These are phyloP conservation scores for Quercus dentata DNA, from an alignment of 306 rosid genomes.

Conservation along the genomic window DNA sequence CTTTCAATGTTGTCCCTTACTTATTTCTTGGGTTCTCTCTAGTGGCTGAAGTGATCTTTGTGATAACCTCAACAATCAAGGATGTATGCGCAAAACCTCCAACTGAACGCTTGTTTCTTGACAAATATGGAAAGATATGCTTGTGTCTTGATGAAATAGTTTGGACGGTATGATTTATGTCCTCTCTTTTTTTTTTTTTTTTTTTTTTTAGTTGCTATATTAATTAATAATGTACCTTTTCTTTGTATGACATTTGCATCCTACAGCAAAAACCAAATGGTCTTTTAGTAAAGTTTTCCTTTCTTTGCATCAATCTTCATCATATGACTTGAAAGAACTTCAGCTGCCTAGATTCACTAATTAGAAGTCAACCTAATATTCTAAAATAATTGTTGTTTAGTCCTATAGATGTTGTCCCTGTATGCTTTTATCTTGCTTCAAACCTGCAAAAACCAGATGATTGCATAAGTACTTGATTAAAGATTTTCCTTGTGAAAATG, in stretches of 20 bases:
- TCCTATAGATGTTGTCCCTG: background rate
- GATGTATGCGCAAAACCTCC: conserved; percentile 91
- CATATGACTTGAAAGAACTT: background rate
- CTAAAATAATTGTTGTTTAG: background rate
- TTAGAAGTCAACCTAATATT: background rate
- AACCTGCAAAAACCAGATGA: background rate
- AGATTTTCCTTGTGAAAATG: background rate
- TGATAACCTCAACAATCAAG: conserved; percentile 85
- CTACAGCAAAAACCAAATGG: background rate
- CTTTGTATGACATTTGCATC: background rate
- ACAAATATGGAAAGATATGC: conserved; percentile 93
- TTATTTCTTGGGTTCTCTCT: conserved; percentile 3
- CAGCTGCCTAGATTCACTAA: background rate
- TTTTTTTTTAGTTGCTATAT: conserved; percentile 2
- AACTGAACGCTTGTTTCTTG: conserved; percentile 86
- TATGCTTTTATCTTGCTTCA: background rate
- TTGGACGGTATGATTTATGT: conserved; percentile 66
- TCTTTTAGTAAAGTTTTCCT: background rate
- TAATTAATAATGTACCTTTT: background rate
- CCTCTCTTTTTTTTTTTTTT: conserved; percentile 4
- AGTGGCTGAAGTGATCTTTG: conserved; percentile 93
- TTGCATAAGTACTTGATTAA: background rate
- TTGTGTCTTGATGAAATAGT: conserved; percentile 91
- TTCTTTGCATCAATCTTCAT: too few species aligned
- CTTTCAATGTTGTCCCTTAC: background rate